Base-by-base conservation (phyloP, 1,284 basidiomycete species). In the Heimioporus retisporus region DNA sequence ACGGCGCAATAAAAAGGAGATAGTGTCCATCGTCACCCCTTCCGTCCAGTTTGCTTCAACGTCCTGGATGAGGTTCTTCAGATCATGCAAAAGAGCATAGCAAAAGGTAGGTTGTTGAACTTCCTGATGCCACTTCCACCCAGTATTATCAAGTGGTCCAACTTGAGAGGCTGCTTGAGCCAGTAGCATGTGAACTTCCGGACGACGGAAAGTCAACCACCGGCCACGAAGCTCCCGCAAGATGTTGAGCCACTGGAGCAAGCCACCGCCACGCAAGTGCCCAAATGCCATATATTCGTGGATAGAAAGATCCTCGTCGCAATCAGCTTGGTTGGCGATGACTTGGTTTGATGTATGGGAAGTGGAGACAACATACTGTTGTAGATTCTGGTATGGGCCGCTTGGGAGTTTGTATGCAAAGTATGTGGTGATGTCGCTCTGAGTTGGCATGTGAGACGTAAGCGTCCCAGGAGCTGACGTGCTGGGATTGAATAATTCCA, bases 241-340 rank as follows among this genome's bases (percentile, higher is more conserved):
- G 21, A 88, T 81, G 64, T 87, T 88, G 54, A 83, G 68, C 86
- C 86, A 88, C 57, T 88, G 86, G 0, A 87, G 68, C 2, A 70
- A 71, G 8, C 74, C 67, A 3, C 86, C 85, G 46, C 82, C 78
- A 6, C 86, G 83, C 43, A 88, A 65, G 48, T 75, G 73, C 1
- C 81, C 81, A 64, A 84, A 86, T 0, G 82, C 77, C 13, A 81
- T 71, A 87, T n/a, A n/a, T n/a, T n/a, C n/a, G n/a, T n/a, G n/a
- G n/a, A n/a, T n/a, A n/a, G n/a, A n/a, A n/a, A n/a, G 67, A 2
- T 81, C 75, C 2, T 63, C 59, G 4, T 80, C 78, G 51, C 83
- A 85, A 7, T 79, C 68, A 0, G 69, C 71, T 67, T 88, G 86
- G 10, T 75, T 68, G 6, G 84, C 82, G 13, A 88, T 65, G 28